Conservation (phyloP, 164 flowering plant genomes). For the Tetrastigma voinierianum region DNA sequence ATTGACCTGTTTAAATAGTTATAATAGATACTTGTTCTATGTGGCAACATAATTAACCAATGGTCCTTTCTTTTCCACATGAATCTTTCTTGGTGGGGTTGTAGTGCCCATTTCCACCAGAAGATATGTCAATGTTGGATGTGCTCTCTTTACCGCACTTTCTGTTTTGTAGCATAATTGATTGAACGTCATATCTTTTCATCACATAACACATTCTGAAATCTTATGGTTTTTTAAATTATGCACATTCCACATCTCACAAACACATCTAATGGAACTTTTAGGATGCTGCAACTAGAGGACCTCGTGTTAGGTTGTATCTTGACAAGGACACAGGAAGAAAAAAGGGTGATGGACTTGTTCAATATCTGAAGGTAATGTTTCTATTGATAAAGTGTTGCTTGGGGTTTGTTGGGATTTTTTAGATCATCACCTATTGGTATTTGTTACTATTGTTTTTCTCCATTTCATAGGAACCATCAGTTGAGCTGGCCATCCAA, state of each 20-base stretch:
- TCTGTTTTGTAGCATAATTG: too few relatives aligned
- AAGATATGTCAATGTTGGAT: too few relatives aligned
- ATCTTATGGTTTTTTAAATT: not conserved
- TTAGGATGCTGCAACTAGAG: slow-evolving; percentile 92
- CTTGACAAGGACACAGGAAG: slow-evolving; percentile 84
- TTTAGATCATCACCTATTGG: not conserved
- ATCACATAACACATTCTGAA: not conserved
- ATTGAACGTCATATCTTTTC: not conserved
- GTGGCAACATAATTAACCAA: too few relatives aligned
- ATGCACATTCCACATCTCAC: slow-evolving; percentile 11
- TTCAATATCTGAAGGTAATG: slow-evolving; percentile 82
- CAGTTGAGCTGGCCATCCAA: slow-evolving; percentile 80
- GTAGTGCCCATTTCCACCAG: too few relatives aligned
- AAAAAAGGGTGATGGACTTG: slow-evolving; percentile 91
- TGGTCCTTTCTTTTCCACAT: too few relatives aligned
- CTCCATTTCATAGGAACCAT: slow-evolving; percentile 66
- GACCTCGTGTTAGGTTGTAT: slow-evolving; percentile 92
- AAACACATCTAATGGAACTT: slow-evolving; percentile 4
- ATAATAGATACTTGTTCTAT: too few relatives aligned
- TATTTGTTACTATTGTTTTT: slow-evolving; percentile 8
- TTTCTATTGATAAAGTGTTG: not conserved
- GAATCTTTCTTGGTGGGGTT: too few relatives aligned
- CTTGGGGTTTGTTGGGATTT: slow-evolving; percentile 1
- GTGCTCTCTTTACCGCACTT: too few relatives aligned
- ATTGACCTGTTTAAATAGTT: too few relatives aligned